These are phyloP conservation scores for Rutstroemia sp. DNA, from an alignment of 2,329 filamentous ascomycete genomes.

Conservation along the genomic window DNA sequence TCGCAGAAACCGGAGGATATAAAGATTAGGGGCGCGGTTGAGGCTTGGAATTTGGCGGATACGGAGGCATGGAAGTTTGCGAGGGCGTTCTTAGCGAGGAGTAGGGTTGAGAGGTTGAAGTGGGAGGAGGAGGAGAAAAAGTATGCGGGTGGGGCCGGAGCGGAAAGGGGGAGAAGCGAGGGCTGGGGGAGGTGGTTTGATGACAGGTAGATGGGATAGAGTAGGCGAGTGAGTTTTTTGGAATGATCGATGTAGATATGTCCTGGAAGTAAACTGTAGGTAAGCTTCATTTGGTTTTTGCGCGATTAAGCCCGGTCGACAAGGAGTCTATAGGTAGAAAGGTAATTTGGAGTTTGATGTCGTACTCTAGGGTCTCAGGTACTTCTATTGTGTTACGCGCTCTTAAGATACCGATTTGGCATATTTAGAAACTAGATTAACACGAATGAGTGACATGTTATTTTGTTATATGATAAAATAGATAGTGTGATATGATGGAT, in stretches of 20 bases:
- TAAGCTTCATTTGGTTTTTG: not conserved
- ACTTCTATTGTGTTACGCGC: not conserved
- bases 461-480: no score
- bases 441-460: not conserved
- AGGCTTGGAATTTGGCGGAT: conserved; percentile 64
- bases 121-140: conserved; percentile 66
- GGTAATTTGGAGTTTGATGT: not conserved
- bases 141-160: conserved; percentile 55
- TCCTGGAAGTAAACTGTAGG: not conserved
- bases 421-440: not conserved
- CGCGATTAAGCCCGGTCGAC: not conserved
- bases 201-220: conserved; percentile 10
- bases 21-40: conserved; percentile 45
- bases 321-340: not conserved
- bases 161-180: conserved; percentile 21
- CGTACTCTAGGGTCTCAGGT: not conserved
- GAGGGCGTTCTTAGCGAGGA: conserved; percentile 57
- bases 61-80: conserved; percentile 73
- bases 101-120: conserved; percentile 52
- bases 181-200: conserved; percentile 29
- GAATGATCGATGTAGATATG: not conserved
- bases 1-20: conserved; percentile 36
- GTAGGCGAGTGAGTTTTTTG: not conserved
- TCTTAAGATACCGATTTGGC: not conserved
- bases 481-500: no score